These are phyloP conservation scores for Obba rivulosa DNA, from an alignment of 768 basidiomycete species.

Conservation along the genomic window DNA sequence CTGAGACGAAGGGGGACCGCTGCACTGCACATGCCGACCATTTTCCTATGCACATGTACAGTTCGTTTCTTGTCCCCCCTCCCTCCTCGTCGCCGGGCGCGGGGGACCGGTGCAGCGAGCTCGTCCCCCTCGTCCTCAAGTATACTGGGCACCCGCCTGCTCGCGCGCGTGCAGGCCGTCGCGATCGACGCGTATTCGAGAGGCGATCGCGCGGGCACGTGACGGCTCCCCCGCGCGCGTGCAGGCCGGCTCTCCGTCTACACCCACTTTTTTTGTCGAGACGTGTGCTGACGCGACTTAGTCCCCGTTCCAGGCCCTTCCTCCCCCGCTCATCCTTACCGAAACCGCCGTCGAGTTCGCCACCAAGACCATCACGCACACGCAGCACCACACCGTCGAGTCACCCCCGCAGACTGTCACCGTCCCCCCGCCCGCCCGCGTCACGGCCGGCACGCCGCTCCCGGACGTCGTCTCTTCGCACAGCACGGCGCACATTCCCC, in stretches of 20 bases:
- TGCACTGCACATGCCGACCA: conserved; percentile 28
- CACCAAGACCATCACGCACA: conserved; percentile 42
- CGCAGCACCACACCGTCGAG: conserved; percentile 28
- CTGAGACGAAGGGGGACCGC: conserved; percentile 85
- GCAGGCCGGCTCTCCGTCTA: conserved; percentile 27
- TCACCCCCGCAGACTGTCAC: conserved; percentile 43
- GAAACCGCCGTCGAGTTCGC: conserved; percentile 55
- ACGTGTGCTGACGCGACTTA: conserved; percentile 17
- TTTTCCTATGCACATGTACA: conserved; percentile 38
- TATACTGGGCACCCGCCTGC: conserved; percentile 28
- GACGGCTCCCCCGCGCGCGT: conserved; percentile 4
- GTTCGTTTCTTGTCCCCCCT: conserved; percentile 58
- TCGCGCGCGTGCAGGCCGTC: conserved; percentile 10
- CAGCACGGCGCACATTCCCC: conserved; percentile 53
- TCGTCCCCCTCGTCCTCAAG: conserved; percentile 68
- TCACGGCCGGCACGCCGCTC: conserved; percentile 69
- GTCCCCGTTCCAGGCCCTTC: conserved; percentile 33
- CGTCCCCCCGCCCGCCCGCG: conserved; percentile 73
- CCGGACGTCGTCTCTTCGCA: conserved; percentile 58
- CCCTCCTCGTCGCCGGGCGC: conserved; percentile 85
- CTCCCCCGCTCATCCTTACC: conserved; percentile 35
- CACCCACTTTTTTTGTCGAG: conserved; percentile 18
- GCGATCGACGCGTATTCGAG: conserved; percentile 21
- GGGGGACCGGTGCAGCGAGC: conserved; percentile 72
- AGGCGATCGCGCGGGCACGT: conserved; percentile 31